Conservation (phyloP, 202 grass and related monocot species). For the Zizania palustris region DNA sequence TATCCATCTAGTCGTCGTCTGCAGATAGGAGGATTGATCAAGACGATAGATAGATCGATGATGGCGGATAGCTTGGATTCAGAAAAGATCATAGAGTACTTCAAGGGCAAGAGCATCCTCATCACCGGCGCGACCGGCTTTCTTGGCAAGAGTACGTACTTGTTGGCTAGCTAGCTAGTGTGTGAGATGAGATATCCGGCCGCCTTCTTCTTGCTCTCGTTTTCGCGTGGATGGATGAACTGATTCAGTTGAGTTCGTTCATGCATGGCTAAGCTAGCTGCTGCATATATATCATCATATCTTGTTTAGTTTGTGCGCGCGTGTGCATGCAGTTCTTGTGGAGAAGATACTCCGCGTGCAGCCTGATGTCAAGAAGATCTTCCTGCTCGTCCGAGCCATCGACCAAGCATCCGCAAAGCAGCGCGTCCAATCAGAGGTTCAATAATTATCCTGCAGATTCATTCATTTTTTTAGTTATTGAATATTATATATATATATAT, state of each 20-base stretch:
- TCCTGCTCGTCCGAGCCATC: conserved; percentile 53
- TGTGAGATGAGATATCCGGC: too few relatives aligned
- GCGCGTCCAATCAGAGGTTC: conserved; percentile 61
- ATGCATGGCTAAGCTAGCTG: too few relatives aligned
- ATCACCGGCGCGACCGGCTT: conserved; percentile 91
- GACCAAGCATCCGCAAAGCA: conserved; percentile 52
- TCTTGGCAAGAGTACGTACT: conserved; percentile 69
- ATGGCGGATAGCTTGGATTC: conserved; percentile 47
- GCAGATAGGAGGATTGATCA: too few relatives aligned
- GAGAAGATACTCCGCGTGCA: conserved; percentile 78
- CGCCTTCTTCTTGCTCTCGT: neutral
- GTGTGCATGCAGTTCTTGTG: conserved; percentile 49
- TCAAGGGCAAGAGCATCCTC: conserved; percentile 80
- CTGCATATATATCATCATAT: neutral
- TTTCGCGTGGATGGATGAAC: neutral
- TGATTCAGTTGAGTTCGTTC: too few relatives aligned
- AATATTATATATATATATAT: too few relatives aligned
- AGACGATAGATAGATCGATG: too few relatives aligned
- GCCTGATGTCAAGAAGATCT: conserved; percentile 69
- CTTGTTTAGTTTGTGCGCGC: neutral
- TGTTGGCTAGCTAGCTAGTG: neutral
- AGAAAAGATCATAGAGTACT: conserved; percentile 54
- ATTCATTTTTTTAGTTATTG: neutral
- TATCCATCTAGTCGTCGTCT: too few relatives aligned
- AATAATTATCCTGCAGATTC: neutral